Base-by-base conservation (phyloP, 108 stramenopile genomes). In the Aurantiochytrium sp. region DNA sequence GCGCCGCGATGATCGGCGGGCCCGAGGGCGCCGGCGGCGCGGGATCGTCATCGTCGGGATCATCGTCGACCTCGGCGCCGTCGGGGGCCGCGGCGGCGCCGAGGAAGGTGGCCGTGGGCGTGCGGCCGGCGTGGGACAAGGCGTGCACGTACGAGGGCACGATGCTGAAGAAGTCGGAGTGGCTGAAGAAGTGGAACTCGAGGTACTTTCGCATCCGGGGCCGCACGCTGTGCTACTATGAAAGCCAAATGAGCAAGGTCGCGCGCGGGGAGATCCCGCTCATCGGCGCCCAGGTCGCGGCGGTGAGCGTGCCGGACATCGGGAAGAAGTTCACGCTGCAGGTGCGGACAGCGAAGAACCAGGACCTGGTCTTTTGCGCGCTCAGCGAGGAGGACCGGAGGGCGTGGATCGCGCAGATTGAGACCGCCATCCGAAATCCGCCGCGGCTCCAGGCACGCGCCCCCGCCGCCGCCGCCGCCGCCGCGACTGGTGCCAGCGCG, bases 171-270 rank as follows among this genome's bases (percentile, higher is more conserved):
- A 81, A 81, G 24, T 48, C 42, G 12, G 73, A 48, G 24, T 81
- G 73, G 73, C 73, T 81, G 36, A 81, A 81, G 1, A 81, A 81
- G 15, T 81, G 73, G 73, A 81, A 81, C 30, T 48, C 39, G 73
- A 0, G 73, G 30, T 81, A 81, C 39, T 81, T 81, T 42, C 73
- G 73, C 10, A 41, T 81, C 27, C 73, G 73, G 24, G 73, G 73
- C 24, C 39, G 73, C 12, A 81, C 73, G 3, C 45, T 81, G 73
- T 81, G 73, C 73, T 81, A 81, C 39, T 81, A 81, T 2, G 73
- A 81, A 2, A 48, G 27, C 39, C 73, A 81, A 48, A 81, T 24
- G 73, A 81, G 73, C 73, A 41, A 41, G 73, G 39, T 81, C 12
- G 73, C 73, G 27, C 21, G 45, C 21, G 73, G 73, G 24, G 73